Evolutionary conservation across 2,329 filamentous ascomycete genomes (phyloP), one percentile per base, ranked within the genome.

Genomic region (Coniochaeta sp.): DNA sequence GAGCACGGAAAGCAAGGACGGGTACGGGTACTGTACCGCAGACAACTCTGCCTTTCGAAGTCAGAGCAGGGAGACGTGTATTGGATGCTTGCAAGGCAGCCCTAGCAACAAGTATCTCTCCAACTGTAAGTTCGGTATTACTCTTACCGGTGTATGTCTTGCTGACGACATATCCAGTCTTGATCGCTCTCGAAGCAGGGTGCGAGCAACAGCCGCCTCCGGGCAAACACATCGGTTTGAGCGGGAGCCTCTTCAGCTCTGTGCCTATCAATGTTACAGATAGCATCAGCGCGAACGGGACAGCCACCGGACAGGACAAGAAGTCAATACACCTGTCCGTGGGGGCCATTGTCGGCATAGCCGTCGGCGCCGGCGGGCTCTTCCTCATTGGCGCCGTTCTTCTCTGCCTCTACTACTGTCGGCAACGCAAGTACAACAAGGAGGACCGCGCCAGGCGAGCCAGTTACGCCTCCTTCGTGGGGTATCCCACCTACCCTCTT

Each of bases 261-360:
- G 20, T 26, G n/a, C 28, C 20, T 16, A 18, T 24, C 28, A 49
- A 35, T 14, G 35, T 49, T 10, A 35, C 47, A 14, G 45, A 12
- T 10, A 22, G 20, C 10, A 22, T n/a, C 20, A 7, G 12, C 45
- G 5, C 26, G n/a, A 46, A 26, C 3, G 16, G 24, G 16, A 20
- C 45, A 5, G 8, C 18, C 7, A 28, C 47, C 3, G 13, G 26
- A 10, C 47, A 49, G 16, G 16, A 22, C 12, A 31, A 26, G 20
- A 14, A 28, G 22, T 16, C 16, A 26, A 33, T 7, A 35, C 28
- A 35, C 28, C 28, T 49, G 4, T 33, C 47, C 24, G 31, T 26
- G 10, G 73, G 74, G 2, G 73, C 74, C n/a, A 76, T 81, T 14
- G 74, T 75, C 0, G 79, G 78, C 16, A 81, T 83, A 45, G 70